Base-by-base conservation (phyloP, 2,329 filamentous ascomycete genomes). In the Fusarium sp. region DNA sequence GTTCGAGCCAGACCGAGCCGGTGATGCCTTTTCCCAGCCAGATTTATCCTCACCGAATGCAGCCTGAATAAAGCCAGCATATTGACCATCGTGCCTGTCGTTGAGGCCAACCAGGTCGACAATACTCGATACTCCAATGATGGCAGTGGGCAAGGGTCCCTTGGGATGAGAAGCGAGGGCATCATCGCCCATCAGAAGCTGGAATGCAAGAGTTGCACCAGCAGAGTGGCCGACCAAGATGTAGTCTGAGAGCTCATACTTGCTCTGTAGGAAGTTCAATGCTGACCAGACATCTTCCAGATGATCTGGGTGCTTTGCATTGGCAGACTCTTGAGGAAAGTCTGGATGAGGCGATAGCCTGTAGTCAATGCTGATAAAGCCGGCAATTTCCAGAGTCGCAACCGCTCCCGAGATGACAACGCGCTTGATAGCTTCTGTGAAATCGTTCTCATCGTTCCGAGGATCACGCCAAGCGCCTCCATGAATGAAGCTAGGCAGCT, bases 391-490 rank as follows among this genome's bases (percentile, higher is more conserved):
- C 26, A 76, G 62, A 10, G 59, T 62, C 21, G 71, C 55, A 28
- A 73, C 62, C 26, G 75, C 63, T 28, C 69, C 67, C 7, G 71
- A 74, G n/a, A 71, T 62, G 45, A 83, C 73, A 60, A 88, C 76
- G 36, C 77, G 73, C 58, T 79, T 75, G 50, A 88, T 80, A 50
- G 82, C 80, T 6, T 84, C 78, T 26, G 76, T 64, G 69, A 87
- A 87, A 57, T 81, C 81, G 52, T 81, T 73, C 28, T 83, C 80
- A 42, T 80, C 80, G 56, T 84, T 80, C 54, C 78, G 78, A 42
- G 88, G 87, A 76, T 91, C 89, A 60, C 88, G 83, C 88, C 88
- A 91, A 63, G 84, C 88, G 65, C 88, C 88, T 68, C 88, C 88
- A 74, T 91, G 88, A 73, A 91, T 83, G 76, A 84, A 89, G 62